Evolutionary conservation across 495 filamentous ascomycete genomes (phyloP), one percentile per base, ranked within the genome.

Genomic region (Talaromyces nanjingensis): DNA sequence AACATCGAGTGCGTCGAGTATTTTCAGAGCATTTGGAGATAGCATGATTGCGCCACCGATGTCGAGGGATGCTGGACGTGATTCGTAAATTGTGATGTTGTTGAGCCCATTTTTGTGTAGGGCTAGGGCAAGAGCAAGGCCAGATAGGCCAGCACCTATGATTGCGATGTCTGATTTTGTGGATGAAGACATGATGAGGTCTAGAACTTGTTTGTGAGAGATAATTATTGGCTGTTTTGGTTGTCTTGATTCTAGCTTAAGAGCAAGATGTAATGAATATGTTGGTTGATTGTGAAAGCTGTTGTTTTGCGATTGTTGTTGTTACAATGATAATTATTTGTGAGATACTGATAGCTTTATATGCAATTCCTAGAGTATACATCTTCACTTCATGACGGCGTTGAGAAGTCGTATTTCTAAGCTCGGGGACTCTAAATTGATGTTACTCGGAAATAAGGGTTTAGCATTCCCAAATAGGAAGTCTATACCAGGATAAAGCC

Each of bases 11-110:
- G 58, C 49, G 52, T 84, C 77, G 6, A 85, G 74, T 24, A 83
- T 68, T 18, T 73, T 76, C 11, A 84, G 70, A 4, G 79, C 79
- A 58, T 85, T 84, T 53, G 82, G 77, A 0, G 78, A 80, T 37
- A 84, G 76, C 77, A 80, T 81, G 53, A 85, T 68, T 6, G 79
- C 83, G 4, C 83, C 83, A 7, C 77, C 80, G 49, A 76, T 70
- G 47, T 72, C 69, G 31, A 70, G 68, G 14, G 70, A 68, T 0
- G 71, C 73, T 8, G 67, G 47, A 22, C 78, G 74, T 16, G 70
- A 66, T 58, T 83, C 81, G 66, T 80, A 84, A 54, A 84, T 65
- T 9, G 71, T 79, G 63, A 70, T 74, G 24, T 71, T 67, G 39
- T 81, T 80, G 11, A 63, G 63, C 45, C 29, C 39, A 14, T 76